Percentiles rank a stretch among this genome's conserved stretches.
Conservation (phyloP, 768 basidiomycete genomes). For the Rhodotorula diobovata region DNA sequence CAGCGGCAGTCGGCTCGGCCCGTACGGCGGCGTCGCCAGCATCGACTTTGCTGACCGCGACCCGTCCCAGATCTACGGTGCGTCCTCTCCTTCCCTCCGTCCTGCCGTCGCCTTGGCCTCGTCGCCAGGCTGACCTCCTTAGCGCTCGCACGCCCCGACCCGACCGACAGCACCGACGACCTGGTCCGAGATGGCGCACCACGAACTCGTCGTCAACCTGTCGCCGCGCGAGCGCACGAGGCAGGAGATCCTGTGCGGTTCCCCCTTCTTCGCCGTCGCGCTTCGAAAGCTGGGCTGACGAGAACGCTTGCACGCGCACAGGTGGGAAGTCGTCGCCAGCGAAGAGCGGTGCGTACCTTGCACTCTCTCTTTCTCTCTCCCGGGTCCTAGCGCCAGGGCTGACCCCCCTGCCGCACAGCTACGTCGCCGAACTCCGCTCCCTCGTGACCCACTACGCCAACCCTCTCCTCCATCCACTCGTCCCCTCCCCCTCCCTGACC, state of each 20-base stretch:
- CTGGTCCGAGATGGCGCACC: slow-evolving; percentile 45
- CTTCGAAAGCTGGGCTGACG: background rate
- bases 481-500: background rate
- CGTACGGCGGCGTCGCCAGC: background rate
- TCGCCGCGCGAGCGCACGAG: slow-evolving; percentile 43
- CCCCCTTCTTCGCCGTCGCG: too few species aligned
- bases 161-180: slow-evolving; percentile 33
- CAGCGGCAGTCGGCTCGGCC: background rate
- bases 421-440: slow-evolving; percentile 41
- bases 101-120: background rate
- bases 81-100: background rate
- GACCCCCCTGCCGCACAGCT: slow-evolving; percentile 6
- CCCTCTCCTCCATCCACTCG: slow-evolving; percentile 40
- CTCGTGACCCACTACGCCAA: slow-evolving; percentile 41
- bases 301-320: background rate
- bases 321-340: slow-evolving; percentile 44
- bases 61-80: slow-evolving; percentile 2
- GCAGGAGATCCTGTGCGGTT: slow-evolving; percentile 45
- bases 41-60: background rate
- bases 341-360: slow-evolving; percentile 40
- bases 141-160: too few species aligned
- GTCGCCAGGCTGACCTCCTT: background rate
- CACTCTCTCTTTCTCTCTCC: background rate
- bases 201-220: slow-evolving; percentile 44
- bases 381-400: too few species aligned